Conservation (phyloP, 495 filamentous ascomycete species). For the Trichoderma parareesei region DNA sequence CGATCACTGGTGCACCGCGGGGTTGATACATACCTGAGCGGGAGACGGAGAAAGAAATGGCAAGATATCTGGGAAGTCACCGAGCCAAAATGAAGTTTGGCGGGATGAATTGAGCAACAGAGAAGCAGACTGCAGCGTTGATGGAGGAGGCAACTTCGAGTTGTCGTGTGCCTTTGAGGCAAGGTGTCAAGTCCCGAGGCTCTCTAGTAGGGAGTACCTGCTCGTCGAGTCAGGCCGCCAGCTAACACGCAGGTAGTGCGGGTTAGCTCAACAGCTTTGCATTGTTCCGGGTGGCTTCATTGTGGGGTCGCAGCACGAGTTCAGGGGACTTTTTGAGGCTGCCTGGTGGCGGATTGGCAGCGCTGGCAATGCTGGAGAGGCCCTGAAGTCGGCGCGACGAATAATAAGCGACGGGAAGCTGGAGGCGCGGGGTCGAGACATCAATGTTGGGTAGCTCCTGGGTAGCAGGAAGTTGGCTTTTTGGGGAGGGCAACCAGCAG, state of each 20-base stretch:
- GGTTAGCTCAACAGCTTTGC: background rate
- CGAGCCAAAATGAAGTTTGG: background rate
- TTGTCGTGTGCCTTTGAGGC: conserved; percentile 6
- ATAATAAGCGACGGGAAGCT: background rate
- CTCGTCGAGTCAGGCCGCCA: background rate
- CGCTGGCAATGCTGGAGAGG: background rate
- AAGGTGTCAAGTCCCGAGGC: conserved; percentile 5
- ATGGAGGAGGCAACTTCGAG: background rate
- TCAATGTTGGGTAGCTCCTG: background rate
- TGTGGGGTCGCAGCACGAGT: background rate
- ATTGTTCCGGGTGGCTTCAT: background rate
- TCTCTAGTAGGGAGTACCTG: conserved; percentile 4
- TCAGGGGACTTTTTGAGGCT: background rate
- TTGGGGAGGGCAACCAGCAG: background rate
- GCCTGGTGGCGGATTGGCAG: background rate
- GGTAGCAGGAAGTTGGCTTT: background rate
- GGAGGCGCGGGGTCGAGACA: background rate
- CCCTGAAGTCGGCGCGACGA: background rate
- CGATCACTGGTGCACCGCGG: background rate
- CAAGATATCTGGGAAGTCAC: background rate
- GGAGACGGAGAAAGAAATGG: background rate
- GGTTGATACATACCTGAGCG: background rate
- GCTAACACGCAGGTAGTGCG: background rate
- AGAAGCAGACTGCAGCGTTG: conserved; percentile 1
- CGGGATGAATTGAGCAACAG: conserved; percentile 6